Base-by-base conservation (phyloP, 768 basidiomycete genomes). In the Plicaturopsis crispa region DNA sequence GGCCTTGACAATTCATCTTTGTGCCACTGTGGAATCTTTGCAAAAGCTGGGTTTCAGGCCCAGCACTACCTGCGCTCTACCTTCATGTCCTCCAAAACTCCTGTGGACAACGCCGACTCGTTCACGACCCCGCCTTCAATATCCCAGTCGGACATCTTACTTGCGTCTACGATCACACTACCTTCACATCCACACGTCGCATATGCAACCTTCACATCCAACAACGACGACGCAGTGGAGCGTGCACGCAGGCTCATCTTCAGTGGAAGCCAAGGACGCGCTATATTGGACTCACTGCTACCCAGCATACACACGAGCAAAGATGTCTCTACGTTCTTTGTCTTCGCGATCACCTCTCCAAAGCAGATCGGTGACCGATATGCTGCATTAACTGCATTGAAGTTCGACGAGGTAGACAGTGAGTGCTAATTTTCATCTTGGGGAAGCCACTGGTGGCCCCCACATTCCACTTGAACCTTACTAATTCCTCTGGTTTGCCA, bases 381-480 rank as follows among this genome's bases (percentile, higher is more conserved):
- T 10, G 47, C 51, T 19, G 35, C 52, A 16, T 54, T 80, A 28
- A 50, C 49, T 42, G 44, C 46, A 12, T 51, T 80, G 20, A 50
- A 59, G 20, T 60, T 80, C 26, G 70, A 75, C 36, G 71, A 66
- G 2, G 59, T 84, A 36, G 53, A 54, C 37, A 56, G 81, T 82
- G 53, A 58, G 77, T 66, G 23, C 35, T 30, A 38, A 35, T 19
- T 35, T 32, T 39, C 36, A 36, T 33, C 35, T 21, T 37, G 19
- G 30, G 23, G 34, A 48, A 43, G 31, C 21, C 28, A 11, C 16
- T 38, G 8, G 26, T 33, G 18, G 16, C 26, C 26, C 8, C 10
- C 8, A 28, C 26, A 8, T 28, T 28, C 26, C 26, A 8, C 10
- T 28, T 28, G 10, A 28, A 28, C 14, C 14, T 28, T 14, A 28